These are phyloP conservation scores for Starmerella khaoyaiensis DNA, from an alignment of 805 yeast species.

Conservation along the genomic window DNA sequence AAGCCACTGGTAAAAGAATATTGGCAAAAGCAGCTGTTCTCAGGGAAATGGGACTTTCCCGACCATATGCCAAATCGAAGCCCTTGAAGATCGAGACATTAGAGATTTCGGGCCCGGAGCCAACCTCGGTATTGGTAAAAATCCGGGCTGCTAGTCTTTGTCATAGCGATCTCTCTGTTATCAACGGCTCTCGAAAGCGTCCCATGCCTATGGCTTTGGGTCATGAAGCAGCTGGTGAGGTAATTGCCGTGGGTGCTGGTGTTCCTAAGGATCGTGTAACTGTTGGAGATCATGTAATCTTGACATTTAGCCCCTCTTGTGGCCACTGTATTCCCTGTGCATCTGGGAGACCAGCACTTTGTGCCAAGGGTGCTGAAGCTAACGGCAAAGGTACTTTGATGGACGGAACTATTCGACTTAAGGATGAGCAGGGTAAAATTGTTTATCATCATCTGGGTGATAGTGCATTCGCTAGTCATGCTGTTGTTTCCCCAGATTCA, in stretches of 20 bases:
- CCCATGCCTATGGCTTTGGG: slow-evolving; percentile 89
- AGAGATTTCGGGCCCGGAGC: slow-evolving; percentile 82
- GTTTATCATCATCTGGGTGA: slow-evolving; percentile 94
- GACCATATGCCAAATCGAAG: slow-evolving; percentile 30
- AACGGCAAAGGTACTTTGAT: slow-evolving; percentile 98
- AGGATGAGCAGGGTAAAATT: slow-evolving; percentile 51
- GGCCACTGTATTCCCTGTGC: slow-evolving; percentile 85
- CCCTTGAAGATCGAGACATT: slow-evolving; percentile 65
- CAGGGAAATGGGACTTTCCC: slow-evolving; percentile 16
- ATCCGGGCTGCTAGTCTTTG: slow-evolving; percentile 85
- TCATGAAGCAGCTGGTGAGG: slow-evolving; percentile 97
- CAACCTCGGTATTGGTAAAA: slow-evolving; percentile 92
- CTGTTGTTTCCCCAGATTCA: slow-evolving; percentile 95
- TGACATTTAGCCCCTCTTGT: slow-evolving; percentile 94
- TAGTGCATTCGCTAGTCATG: slow-evolving; percentile 90
- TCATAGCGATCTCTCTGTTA: slow-evolving; percentile 94
- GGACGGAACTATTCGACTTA: slow-evolving; percentile 87
- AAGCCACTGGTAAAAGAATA: neutral
- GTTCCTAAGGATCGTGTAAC: slow-evolving; percentile 62
- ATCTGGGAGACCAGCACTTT: slow-evolving; percentile 89
- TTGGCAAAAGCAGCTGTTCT: slow-evolving; percentile 13
- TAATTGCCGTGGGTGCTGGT: slow-evolving; percentile 87
- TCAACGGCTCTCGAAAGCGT: slow-evolving; percentile 90
- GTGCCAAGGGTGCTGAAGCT: slow-evolving; percentile 89
- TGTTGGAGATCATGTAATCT: slow-evolving; percentile 86